These are phyloP conservation scores for Suillus decipiens DNA, from an alignment of 768 basidiomycete genomes.

Conservation along the genomic window DNA sequence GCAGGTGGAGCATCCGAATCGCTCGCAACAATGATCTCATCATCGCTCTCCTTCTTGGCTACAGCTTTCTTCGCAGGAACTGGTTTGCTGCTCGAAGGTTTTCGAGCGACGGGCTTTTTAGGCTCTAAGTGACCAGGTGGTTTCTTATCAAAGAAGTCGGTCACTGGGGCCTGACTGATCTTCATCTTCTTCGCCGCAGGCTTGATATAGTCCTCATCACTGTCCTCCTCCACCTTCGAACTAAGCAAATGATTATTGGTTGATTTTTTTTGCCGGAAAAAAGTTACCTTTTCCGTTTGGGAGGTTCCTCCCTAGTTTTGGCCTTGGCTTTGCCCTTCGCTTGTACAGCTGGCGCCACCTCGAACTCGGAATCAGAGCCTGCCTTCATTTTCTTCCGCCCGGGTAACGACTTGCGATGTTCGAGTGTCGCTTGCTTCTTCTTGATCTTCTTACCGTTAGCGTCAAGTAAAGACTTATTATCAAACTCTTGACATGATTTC, in stretches of 20 bases:
- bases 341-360: constrained; percentile 26
- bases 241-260: constrained; percentile 26
- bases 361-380: constrained; percentile 43
- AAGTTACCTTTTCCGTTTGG: constrained; percentile 70
- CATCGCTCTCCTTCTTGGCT: constrained; percentile 43
- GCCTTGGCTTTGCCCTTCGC: constrained; percentile 49
- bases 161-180: constrained; percentile 42
- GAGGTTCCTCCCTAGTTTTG: constrained; percentile 30
- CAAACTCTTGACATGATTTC: constrained; percentile 45
- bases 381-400: constrained; percentile 39
- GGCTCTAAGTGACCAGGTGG: constrained; percentile 33
- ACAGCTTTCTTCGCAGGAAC: constrained; percentile 55
- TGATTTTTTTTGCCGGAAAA: constrained; percentile 10
- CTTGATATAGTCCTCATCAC: constrained; percentile 44
- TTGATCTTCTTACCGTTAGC: constrained; percentile 55
- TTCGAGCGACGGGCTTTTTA: constrained; percentile 46
- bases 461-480: constrained; percentile 45
- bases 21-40: constrained; percentile 48
- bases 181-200: constrained; percentile 58
- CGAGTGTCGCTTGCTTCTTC: constrained; percentile 57
- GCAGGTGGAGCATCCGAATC: constrained; percentile 43
- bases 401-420: constrained; percentile 50
- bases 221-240: constrained; percentile 34
- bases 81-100: constrained; percentile 60
- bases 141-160: constrained; percentile 63